Percentiles rank a stretch among this genome's conserved stretches.
phyloP scores from a whole-genome alignment of 2,329 filamentous ascomycete genomes.

The Sclerotinia glacialis region DNA sequence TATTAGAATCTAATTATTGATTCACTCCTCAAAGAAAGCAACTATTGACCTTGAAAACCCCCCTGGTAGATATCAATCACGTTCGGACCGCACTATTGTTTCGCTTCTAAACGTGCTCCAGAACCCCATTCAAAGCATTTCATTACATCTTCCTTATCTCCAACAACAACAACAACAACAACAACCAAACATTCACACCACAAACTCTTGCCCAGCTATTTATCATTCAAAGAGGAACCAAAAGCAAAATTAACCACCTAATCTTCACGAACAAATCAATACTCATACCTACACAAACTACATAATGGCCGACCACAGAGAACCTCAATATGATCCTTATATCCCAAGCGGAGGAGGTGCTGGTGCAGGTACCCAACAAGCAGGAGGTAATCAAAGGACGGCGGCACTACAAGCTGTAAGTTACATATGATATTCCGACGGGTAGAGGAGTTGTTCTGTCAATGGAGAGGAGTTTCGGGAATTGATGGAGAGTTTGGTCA shows the following conservation, averaged over 20 bases:
- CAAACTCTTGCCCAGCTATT: neutral
- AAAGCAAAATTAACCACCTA: neutral
- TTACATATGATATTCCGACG: slow-evolving; percentile 26
- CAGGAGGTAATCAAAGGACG: slow-evolving; percentile 56
- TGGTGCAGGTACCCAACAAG: slow-evolving; percentile 41
- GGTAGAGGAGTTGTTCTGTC: slow-evolving; percentile 17
- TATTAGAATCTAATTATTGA: neutral
- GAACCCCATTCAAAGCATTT: slow-evolving; percentile 3
- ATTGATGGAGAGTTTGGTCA: slow-evolving; percentile 18
- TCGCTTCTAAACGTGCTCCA: slow-evolving; percentile 20
- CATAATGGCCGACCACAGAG: slow-evolving; percentile 37
- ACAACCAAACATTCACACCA: neutral
- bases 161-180: neutral
- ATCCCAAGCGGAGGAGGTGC: slow-evolving; percentile 34
- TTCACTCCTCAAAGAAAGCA: slow-evolving; percentile 10
- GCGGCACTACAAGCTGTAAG: slow-evolving; percentile 82
- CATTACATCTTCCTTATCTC: slow-evolving; percentile 9
- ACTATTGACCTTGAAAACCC: slow-evolving; percentile 7
- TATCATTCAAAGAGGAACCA: neutral
- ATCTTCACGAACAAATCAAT: slow-evolving; percentile 4
- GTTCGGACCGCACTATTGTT: slow-evolving; percentile 20
- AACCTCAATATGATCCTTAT: slow-evolving; percentile 39
- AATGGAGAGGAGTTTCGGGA: slow-evolving; percentile 27
- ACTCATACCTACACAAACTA: slow-evolving; percentile 13
- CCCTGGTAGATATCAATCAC: slow-evolving; percentile 20